Evolutionary conservation across 2,329 filamentous ascomycete species (phyloP).

Genomic region (Trichoderma polysporum): DNA sequence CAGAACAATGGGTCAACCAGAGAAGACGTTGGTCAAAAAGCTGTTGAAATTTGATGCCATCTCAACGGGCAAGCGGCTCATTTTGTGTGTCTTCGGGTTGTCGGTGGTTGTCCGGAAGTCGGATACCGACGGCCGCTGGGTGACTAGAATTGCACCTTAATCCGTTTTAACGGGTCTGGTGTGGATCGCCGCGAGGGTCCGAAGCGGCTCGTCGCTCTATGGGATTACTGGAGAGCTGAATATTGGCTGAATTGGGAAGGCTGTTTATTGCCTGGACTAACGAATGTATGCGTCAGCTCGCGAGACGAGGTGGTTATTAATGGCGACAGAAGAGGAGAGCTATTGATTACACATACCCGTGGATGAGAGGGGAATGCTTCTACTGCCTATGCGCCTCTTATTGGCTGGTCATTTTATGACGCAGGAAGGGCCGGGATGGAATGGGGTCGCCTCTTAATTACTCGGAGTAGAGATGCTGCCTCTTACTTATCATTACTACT

Average conservation of each 20-base stretch:
- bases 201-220: constrained; percentile 15
- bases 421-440: neutral
- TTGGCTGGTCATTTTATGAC: neutral
- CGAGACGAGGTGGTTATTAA: neutral
- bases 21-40: neutral
- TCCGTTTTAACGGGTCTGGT: neutral
- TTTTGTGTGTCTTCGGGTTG: constrained; percentile 6
- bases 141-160: neutral
- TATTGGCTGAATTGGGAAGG: neutral
- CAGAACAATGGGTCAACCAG: neutral
- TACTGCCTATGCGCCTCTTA: neutral
- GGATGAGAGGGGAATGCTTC: neutral
- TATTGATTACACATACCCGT: neutral
- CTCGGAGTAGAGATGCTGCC: neutral
- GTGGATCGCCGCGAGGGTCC: constrained; percentile 13
- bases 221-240: neutral
- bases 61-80: neutral
- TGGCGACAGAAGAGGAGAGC: neutral
- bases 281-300: neutral
- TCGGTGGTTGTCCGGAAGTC: constrained; percentile 19
- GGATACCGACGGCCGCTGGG: constrained; percentile 12
- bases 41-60: constrained; percentile 6
- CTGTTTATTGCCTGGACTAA: neutral
- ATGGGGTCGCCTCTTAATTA: neutral
- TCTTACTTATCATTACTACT: neutral